Conservation (phyloP, 2,329 filamentous ascomycete species). For the Botrytis galanthina region DNA sequence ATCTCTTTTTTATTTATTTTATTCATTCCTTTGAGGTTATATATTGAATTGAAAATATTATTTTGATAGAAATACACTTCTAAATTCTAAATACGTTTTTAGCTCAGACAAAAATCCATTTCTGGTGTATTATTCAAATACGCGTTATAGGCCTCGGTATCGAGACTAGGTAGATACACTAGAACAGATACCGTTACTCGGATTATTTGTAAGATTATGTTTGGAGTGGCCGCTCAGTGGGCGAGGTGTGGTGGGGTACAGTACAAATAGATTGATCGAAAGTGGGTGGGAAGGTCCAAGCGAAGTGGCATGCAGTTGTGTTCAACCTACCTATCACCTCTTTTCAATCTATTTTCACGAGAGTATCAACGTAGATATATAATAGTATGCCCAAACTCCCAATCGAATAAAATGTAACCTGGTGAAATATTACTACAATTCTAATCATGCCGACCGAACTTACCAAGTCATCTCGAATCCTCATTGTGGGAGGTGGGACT, state of each 20-base stretch:
- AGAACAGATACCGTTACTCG: background rate
- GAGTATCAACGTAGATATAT: background rate
- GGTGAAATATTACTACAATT: background rate
- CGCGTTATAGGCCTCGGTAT: too few relatives aligned
- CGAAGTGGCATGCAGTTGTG: background rate
- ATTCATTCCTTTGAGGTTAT: too few relatives aligned
- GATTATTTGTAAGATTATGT: background rate
- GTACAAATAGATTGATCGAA: background rate
- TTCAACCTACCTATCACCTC: background rate
- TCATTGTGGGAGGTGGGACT: constrained; percentile 45
- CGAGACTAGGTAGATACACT: background rate
- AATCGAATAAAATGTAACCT: background rate
- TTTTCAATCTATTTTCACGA: background rate
- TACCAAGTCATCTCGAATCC: constrained; percentile 32
- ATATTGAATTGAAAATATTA: too few relatives aligned
- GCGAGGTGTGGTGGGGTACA: background rate
- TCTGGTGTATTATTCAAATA: too few relatives aligned
- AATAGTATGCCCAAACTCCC: background rate
- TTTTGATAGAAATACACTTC: too few relatives aligned
- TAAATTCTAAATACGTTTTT: too few relatives aligned
- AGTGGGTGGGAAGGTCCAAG: background rate
- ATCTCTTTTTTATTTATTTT: too few relatives aligned
- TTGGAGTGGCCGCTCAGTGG: background rate
- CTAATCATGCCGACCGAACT: constrained; percentile 17
- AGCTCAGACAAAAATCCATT: too few relatives aligned